Conservation (phyloP, 2,329 filamentous ascomycete genomes). For the Claviceps citrina region DNA sequence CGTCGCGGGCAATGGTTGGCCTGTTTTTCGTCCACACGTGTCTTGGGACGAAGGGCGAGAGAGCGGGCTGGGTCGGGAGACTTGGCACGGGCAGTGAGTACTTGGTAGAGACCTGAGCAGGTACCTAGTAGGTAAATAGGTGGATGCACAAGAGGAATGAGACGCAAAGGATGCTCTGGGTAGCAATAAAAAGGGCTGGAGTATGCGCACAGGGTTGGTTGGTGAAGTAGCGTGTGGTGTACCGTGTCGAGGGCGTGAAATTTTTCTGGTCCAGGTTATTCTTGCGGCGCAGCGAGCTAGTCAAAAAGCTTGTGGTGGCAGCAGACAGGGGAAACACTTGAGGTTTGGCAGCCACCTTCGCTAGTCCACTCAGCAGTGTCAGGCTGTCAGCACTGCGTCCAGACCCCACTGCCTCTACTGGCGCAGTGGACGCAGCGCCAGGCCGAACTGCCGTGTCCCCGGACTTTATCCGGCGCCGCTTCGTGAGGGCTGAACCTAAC, state of each 20-base stretch:
- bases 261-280: conserved; percentile 4
- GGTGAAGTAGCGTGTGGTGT: conserved; percentile 4
- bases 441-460: no score
- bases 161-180: conserved; percentile 3
- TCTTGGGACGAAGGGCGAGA: conserved; percentile 1
- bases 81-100: background rate
- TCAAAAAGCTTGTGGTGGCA: conserved; percentile 1
- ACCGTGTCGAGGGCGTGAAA: conserved; percentile 4
- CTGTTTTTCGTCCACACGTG: conserved; percentile 4
- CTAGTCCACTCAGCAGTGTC: no score
- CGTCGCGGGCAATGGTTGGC: conserved; percentile 1
- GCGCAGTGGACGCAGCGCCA: no score
- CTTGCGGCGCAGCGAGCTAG: conserved; percentile 8
- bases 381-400: no score
- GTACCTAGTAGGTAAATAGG: background rate
- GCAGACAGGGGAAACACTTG: conserved; percentile 19
- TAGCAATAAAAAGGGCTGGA: conserved; percentile 5
- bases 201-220: conserved; percentile 4
- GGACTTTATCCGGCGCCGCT: conserved; percentile 17
- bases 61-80: background rate
- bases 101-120: no score
- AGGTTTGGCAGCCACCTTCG: conserved; percentile 7
- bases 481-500: conserved; percentile 21
- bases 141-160: conserved; percentile 1
- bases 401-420: no score